phyloP scores from a whole-genome alignment of 345 rosid species.

The Gossypium raimondii region DNA sequence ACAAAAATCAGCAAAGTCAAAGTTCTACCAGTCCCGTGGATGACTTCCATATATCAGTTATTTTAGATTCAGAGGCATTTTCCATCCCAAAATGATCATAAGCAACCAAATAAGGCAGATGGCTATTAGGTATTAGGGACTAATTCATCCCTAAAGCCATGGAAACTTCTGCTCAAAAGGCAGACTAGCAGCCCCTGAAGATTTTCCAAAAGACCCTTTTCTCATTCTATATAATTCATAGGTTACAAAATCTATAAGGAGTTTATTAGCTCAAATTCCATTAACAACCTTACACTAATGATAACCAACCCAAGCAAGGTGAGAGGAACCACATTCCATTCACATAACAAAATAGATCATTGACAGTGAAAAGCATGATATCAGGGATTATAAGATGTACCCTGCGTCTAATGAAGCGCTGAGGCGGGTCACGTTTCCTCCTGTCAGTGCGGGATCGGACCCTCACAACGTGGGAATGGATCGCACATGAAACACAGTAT shows the following conservation, averaged over 20 bases:
- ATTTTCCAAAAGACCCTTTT: background rate
- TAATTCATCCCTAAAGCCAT: constrained; percentile 15
- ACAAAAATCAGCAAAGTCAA: background rate
- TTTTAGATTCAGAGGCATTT: background rate
- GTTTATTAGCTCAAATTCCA: background rate
- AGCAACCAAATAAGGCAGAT: constrained; percentile 7
- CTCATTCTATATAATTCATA: background rate
- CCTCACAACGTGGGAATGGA: constrained; percentile 95
- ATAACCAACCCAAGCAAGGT: background rate
- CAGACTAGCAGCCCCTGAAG: background rate
- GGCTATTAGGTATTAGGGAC: background rate
- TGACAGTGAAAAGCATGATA: constrained; percentile 1
- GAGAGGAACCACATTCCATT: background rate
- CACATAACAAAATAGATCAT: background rate
- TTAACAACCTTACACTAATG: background rate
- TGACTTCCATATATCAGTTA: background rate
- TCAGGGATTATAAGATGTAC: constrained; percentile 25
- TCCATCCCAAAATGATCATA: constrained; percentile 5
- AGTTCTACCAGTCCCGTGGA: background rate
- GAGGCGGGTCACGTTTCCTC: constrained; percentile 85
- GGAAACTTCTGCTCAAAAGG: constrained; percentile 1
- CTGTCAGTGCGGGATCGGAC: constrained; percentile 84
- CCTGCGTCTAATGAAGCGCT: constrained; percentile 82
- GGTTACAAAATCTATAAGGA: background rate
- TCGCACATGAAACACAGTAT: constrained; percentile 93